Evolutionary conservation across 192 early-diverging fungal species (phyloP).

Genomic region (Backusella parvicylindrica): DNA sequence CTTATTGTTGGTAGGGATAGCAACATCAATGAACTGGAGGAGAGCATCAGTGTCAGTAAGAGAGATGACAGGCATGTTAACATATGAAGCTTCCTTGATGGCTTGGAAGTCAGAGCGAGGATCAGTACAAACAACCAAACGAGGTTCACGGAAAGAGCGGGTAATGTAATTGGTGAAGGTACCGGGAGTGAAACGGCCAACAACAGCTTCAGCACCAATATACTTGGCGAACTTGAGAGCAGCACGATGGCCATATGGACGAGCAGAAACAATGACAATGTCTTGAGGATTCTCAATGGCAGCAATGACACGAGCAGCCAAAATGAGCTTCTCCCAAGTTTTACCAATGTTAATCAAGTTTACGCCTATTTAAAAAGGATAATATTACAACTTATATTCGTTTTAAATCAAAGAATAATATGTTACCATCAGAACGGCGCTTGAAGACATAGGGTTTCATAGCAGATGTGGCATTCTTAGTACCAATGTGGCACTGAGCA

Average conservation of each 20-base stretch:
- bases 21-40: conserved; percentile 92
- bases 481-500: conserved; percentile 95
- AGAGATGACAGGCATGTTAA: conserved; percentile 99
- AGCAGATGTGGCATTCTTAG: conserved; percentile 92
- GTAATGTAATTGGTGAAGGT: conserved; percentile 99
- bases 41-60: conserved; percentile 97
- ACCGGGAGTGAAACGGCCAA: conserved; percentile 99
- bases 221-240: conserved; percentile 96
- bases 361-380: conserved; percentile 53
- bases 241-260: conserved; percentile 96
- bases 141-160: conserved; percentile 97
- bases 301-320: conserved; percentile 97
- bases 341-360: conserved; percentile 98
- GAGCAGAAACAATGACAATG: conserved; percentile 94
- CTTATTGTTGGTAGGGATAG: conserved; percentile 99
- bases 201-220: conserved; percentile 97
- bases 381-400: background rate
- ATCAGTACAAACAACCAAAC: conserved; percentile 95
- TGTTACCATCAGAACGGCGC: conserved; percentile 87
- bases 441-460: conserved; percentile 96
- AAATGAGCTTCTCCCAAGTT: conserved; percentile 99
- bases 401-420: background rate
- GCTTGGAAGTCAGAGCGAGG: conserved; percentile 98
- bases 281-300: conserved; percentile 98
- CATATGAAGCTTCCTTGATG: conserved; percentile 98